A percentile compares a stretch with the other conserved stretches of the same genome.
phyloP scores from a whole-genome alignment of 169 alveolate genomes.

The Miamiensis avidus region DNA sequence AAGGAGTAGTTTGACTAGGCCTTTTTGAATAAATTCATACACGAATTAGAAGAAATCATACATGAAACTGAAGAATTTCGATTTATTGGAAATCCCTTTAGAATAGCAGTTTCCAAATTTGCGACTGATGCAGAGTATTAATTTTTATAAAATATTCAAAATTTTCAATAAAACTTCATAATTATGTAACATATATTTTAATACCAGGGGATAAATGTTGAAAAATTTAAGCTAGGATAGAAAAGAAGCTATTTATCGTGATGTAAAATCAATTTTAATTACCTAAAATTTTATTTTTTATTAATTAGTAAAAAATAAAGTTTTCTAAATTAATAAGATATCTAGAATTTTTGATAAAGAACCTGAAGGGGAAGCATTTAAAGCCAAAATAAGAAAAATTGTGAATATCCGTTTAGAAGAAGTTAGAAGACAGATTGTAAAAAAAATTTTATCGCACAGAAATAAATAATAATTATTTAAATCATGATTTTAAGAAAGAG shows the following conservation, averaged over 20 bases:
- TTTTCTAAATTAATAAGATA: conserved; percentile 5
- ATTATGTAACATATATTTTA: neutral
- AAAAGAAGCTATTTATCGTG: conserved; percentile 28
- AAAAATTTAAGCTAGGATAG: conserved; percentile 24
- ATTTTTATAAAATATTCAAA: neutral
- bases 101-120: conserved; percentile 22
- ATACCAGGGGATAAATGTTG: conserved; percentile 29
- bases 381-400: conserved; percentile 40
- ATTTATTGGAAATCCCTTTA: neutral
- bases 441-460: neutral
- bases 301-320: neutral
- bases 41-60: conserved; percentile 1
- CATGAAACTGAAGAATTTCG: conserved; percentile 7
- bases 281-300: neutral
- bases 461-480: conserved; percentile 6
- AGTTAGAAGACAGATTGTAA: conserved; percentile 46
- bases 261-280: conserved; percentile 15
- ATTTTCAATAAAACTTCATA: neutral
- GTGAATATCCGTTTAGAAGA: conserved; percentile 42
- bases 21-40: conserved; percentile 7
- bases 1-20: conserved; percentile 14
- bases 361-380: conserved; percentile 37
- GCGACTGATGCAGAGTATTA: conserved; percentile 15
- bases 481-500: conserved; percentile 18
- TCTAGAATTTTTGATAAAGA: conserved; percentile 47